These are phyloP conservation scores for Globisporangium spinosum DNA, from an alignment of 352 stramenopile genomes.

Conservation along the genomic window DNA sequence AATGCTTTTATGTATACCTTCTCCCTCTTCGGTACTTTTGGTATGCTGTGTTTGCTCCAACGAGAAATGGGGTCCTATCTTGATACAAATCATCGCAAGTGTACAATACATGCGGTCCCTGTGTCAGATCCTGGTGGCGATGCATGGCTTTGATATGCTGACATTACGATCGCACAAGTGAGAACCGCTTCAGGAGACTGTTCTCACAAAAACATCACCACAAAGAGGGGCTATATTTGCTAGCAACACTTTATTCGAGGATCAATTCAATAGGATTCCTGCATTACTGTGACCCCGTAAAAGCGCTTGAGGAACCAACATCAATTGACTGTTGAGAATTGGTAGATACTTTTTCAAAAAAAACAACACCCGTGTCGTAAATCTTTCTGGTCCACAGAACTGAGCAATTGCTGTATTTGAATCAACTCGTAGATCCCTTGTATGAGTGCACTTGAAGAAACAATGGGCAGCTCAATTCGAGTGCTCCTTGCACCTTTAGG, in stretches of 20 bases:
- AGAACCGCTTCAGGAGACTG: not conserved
- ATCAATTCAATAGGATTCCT: no score
- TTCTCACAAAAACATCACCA: not conserved
- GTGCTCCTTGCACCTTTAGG: not conserved
- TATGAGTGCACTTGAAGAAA: no score
- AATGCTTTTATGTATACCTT: not conserved
- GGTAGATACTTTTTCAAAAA: no score
- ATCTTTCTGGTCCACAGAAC: not conserved
- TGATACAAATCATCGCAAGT: no score
- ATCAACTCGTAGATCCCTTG: not conserved
- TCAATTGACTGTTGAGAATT: no score
- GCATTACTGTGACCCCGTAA: no score
- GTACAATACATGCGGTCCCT: not conserved
- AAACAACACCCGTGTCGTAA: no score
- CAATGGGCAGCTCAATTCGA: not conserved
- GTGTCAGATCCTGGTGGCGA: not conserved
- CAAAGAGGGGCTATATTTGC: no score
- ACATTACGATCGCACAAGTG: not conserved
- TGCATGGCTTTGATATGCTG: not conserved
- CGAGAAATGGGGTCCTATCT: not conserved
- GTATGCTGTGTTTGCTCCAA: not conserved
- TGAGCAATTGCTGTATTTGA: not conserved
- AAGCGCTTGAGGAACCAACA: no score
- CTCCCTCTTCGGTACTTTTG: no score
- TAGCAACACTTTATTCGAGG: no score